A percentile compares a stretch with the other conserved stretches of the same genome.
Conservation (phyloP, 2,329 filamentous ascomycete genomes). For the Verticillium tricorpus region DNA sequence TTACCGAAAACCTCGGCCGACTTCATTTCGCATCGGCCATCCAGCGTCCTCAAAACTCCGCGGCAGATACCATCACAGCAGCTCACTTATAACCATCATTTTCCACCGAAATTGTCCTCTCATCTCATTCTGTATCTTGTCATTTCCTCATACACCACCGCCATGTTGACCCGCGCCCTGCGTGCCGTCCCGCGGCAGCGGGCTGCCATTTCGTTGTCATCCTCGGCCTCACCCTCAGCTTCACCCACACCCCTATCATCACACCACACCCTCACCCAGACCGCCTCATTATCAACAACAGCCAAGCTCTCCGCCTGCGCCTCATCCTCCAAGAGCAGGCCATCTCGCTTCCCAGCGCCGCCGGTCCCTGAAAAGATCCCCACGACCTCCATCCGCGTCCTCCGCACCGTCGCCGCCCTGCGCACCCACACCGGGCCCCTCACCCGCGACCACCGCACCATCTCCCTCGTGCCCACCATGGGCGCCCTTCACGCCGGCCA, state of each 20-base stretch:
- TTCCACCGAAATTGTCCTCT: constrained; percentile 24
- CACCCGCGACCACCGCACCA: constrained; percentile 60
- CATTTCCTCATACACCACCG: not conserved
- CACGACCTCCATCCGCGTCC: constrained; percentile 60
- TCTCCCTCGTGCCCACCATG: constrained; percentile 95
- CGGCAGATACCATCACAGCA: constrained; percentile 44
- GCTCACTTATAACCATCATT: constrained; percentile 19
- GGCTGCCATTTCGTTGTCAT: not conserved
- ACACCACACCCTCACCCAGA: constrained; percentile 9
- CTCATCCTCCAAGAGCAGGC: constrained; percentile 12
- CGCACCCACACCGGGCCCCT: constrained; percentile 66
- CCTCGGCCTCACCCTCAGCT: not conserved
- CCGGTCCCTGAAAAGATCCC: constrained; percentile 42
- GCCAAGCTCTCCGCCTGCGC: constrained; percentile 14
- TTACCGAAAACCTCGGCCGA: constrained; percentile 11
- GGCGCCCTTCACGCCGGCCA: constrained; percentile 93
- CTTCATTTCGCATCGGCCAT: not conserved
- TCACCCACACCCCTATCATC: not conserved
- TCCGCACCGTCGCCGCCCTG: constrained; percentile 69
- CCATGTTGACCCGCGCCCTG: constrained; percentile 11
- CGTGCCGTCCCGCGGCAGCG: constrained; percentile 8
- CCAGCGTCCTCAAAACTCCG: constrained; percentile 38
- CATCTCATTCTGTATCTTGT: constrained; percentile 5
- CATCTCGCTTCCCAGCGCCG: constrained; percentile 14
- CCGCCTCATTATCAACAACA: constrained; percentile 10